These are phyloP conservation scores for Trichoderma arundinaceum DNA, from an alignment of 2,329 filamentous ascomycete genomes.

Conservation along the genomic window DNA sequence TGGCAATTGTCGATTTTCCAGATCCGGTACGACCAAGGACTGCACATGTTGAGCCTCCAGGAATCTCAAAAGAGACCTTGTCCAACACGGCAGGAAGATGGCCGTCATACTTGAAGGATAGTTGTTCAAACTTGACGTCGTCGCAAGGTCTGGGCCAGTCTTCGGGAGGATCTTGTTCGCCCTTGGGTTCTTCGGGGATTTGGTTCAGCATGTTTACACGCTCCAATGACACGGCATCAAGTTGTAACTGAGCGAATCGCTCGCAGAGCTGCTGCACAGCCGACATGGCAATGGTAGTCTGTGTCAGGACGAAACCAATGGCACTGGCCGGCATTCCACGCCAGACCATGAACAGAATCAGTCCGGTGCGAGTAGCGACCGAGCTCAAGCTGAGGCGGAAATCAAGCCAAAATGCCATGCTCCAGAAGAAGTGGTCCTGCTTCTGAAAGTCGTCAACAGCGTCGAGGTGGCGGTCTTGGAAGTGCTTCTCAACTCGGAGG, in stretches of 20 bases:
- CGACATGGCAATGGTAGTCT: slow-evolving; percentile 46
- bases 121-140: slow-evolving; percentile 75
- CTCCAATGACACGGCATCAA: slow-evolving; percentile 91
- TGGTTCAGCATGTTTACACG: slow-evolving; percentile 81
- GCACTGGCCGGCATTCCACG: slow-evolving; percentile 77
- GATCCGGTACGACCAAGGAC: slow-evolving; percentile 85
- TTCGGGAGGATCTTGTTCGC: slow-evolving; percentile 70
- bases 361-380: slow-evolving; percentile 71
- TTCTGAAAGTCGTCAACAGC: slow-evolving; percentile 90
- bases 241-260: slow-evolving; percentile 82
- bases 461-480: slow-evolving; percentile 78
- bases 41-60: slow-evolving; percentile 64
- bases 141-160: slow-evolving; percentile 77
- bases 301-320: slow-evolving; percentile 80
- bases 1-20: slow-evolving; percentile 79
- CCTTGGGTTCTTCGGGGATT: slow-evolving; percentile 75
- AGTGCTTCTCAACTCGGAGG: slow-evolving; percentile 77
- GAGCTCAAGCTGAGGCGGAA: slow-evolving; percentile 71
- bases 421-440: slow-evolving; percentile 97
- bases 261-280: slow-evolving; percentile 66
- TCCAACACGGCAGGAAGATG: slow-evolving; percentile 75
- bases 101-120: slow-evolving; percentile 80
- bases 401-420: slow-evolving; percentile 81
- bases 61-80: slow-evolving; percentile 73
- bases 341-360: slow-evolving; percentile 77